Conservation (phyloP, 192 early-diverging fungal species). For the Backusella macrospora region DNA sequence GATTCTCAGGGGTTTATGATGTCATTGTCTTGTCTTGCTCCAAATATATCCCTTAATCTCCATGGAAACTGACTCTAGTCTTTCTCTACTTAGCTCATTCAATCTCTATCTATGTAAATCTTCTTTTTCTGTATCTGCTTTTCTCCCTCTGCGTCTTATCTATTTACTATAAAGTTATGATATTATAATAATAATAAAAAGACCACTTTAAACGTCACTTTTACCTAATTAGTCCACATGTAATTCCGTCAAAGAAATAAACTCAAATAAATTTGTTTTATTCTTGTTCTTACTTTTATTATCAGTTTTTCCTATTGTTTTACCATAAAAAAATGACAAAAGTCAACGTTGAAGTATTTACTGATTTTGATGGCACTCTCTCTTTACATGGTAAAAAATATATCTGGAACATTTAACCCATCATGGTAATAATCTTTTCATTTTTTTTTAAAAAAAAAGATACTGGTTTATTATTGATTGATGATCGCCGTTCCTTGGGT, state of each 20-base stretch:
- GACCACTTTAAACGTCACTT: neutral
- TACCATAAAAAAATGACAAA: neutral
- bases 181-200: too few relatives aligned
- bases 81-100: neutral
- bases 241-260: neutral
- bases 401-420: neutral
- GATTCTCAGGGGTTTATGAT: neutral
- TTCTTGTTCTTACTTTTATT: constrained; percentile 5
- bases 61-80: too few relatives aligned
- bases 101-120: neutral
- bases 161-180: too few relatives aligned
- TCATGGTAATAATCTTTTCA: neutral
- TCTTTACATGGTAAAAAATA: constrained; percentile 40
- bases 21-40: neutral
- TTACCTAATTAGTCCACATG: neutral
- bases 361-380: constrained; percentile 61
- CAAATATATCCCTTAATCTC: too few relatives aligned
- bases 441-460: constrained; percentile 27
- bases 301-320: constrained; percentile 11
- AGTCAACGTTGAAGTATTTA: constrained; percentile 52
- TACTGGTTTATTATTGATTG: constrained; percentile 54
- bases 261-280: neutral
- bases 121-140: neutral
- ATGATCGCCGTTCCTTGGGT: constrained; percentile 47
- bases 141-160: neutral